phyloP scores from a whole-genome alignment of 805 yeast genomes.

The Myxozyma kluyveri region DNA sequence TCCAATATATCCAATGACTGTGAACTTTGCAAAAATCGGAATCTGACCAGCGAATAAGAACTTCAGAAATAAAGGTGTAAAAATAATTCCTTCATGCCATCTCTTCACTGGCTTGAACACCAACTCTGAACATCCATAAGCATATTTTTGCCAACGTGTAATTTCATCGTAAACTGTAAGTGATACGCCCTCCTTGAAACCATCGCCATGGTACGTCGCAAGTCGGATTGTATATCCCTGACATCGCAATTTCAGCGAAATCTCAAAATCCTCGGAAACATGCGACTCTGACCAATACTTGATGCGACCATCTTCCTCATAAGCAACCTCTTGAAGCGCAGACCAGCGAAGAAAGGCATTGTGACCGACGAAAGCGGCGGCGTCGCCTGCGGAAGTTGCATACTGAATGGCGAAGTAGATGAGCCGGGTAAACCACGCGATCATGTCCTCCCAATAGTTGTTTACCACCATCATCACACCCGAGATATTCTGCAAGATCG shows the following conservation, averaged over 20 bases:
- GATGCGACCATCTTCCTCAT: constrained; percentile 14
- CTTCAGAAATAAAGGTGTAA: constrained; percentile 21
- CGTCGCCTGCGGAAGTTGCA: constrained; percentile 24
- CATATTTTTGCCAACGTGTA: constrained; percentile 27
- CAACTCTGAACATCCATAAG: constrained; percentile 23
- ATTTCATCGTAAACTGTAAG: constrained; percentile 25
- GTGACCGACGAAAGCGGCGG: constrained; percentile 27
- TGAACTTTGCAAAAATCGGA: constrained; percentile 19
- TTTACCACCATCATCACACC: constrained; percentile 24
- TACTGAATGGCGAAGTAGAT: constrained; percentile 25
- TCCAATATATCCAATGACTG: constrained; percentile 22
- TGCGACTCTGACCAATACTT: constrained; percentile 27
- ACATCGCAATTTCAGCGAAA: constrained; percentile 21
- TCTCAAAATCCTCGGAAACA: constrained; percentile 26
- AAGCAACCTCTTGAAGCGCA: constrained; percentile 25
- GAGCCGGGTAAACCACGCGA: constrained; percentile 26
- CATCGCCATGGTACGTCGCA: constrained; percentile 14
- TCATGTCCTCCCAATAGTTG: constrained; percentile 24
- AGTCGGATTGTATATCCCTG: constrained; percentile 17
- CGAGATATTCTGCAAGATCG: constrained; percentile 20
- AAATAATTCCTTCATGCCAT: constrained; percentile 11
- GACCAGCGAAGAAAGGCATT: constrained; percentile 26
- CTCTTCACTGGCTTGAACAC: constrained; percentile 15
- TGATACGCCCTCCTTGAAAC: constrained; percentile 26
- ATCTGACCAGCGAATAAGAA: constrained; percentile 15